A percentile compares a stretch with the other conserved stretches of the same genome.
phyloP scores from a whole-genome alignment of 116 monocot species.

The Papilionanthe hybrid region DNA sequence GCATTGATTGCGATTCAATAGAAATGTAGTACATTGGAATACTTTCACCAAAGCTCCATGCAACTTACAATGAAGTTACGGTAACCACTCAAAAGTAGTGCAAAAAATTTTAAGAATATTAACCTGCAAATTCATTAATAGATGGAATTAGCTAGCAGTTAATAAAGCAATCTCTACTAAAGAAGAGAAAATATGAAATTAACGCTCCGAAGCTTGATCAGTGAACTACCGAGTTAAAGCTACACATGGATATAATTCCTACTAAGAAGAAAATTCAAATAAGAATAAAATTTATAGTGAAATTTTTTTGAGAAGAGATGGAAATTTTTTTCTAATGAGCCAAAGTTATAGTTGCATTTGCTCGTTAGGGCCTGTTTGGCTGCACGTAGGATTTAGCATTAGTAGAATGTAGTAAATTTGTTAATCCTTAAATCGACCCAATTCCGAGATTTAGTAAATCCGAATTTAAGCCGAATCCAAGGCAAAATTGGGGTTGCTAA shows the following conservation, averaged over 20 bases:
- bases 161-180: background rate
- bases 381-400: too few relatives aligned
- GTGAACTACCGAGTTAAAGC: background rate
- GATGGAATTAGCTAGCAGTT: constrained; percentile 8
- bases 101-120: constrained; percentile 89
- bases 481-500: too few relatives aligned
- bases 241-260: background rate
- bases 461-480: too few relatives aligned
- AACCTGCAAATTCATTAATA: constrained; percentile 53
- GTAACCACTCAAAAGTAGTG: constrained; percentile 82
- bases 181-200: background rate
- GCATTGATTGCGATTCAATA: constrained; percentile 5
- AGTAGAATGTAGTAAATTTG: too few relatives aligned
- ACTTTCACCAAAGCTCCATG: background rate
- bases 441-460: too few relatives aligned
- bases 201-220: background rate
- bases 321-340: background rate
- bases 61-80: constrained; percentile 93
- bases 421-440: too few relatives aligned
- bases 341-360: background rate
- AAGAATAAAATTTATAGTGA: background rate
- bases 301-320: background rate
- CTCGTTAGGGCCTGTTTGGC: background rate
- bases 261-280: background rate
- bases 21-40: background rate